Conservation (phyloP, 129 eudicot species). For the sunflower (Helianthus annuus) region DNA sequence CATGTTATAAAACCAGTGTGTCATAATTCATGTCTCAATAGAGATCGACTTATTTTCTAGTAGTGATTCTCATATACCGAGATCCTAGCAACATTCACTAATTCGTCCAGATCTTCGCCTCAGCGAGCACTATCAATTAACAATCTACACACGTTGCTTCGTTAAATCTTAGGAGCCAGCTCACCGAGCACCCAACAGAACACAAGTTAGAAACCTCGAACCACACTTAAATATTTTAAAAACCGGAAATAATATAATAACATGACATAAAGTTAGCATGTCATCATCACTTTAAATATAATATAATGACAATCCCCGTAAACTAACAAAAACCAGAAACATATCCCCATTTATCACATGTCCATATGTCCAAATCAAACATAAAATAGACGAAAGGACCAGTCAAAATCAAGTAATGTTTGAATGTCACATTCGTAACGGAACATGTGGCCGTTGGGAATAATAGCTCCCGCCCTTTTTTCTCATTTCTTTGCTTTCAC, state of each 20-base stretch:
- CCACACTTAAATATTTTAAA: not conserved
- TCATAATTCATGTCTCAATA: too few species aligned
- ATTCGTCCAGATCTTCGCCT: too few species aligned
- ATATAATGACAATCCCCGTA: slow-evolving; percentile 15
- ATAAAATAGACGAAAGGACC: not conserved
- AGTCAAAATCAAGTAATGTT: slow-evolving; percentile 16
- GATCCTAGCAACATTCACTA: too few species aligned
- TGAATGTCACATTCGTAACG: slow-evolving; percentile 34
- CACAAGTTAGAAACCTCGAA: not conserved
- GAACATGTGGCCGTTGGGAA: slow-evolving; percentile 38
- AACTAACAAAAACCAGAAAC: slow-evolving; percentile 5
- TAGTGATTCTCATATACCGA: too few species aligned
- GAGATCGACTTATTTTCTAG: too few species aligned
- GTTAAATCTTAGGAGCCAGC: not conserved
- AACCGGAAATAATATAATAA: not conserved
- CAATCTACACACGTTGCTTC: too few species aligned
- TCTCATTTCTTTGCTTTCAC: slow-evolving; percentile 29
- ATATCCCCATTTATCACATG: slow-evolving; percentile 12
- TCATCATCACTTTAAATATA: not conserved
- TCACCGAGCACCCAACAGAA: not conserved
- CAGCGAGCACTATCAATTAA: too few species aligned
- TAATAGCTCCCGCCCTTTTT: slow-evolving; percentile 18
- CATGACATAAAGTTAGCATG: slow-evolving; percentile 11
- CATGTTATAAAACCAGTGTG: too few species aligned
- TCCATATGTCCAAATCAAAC: slow-evolving; percentile 3